A percentile compares a stretch with the other conserved stretches of the same genome.
These are phyloP conservation scores for Trametes villosa DNA, from an alignment of 768 basidiomycete species.

Conservation along the genomic window DNA sequence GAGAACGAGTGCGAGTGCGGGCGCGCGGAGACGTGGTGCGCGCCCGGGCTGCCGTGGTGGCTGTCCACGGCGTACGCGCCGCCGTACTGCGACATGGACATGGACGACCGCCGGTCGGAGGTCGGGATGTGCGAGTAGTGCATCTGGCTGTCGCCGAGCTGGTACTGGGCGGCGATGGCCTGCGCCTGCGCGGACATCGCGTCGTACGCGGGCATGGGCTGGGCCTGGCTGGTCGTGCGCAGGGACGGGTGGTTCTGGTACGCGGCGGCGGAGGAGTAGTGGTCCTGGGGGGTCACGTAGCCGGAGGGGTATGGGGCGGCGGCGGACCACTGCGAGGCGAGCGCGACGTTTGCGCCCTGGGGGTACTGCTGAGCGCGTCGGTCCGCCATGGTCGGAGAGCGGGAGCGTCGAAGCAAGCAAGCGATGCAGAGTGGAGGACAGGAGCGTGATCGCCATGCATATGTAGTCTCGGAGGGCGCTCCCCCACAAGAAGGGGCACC, in stretches of 20 bases:
- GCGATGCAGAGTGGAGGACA: constrained; percentile 22
- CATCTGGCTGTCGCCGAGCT: constrained; percentile 17
- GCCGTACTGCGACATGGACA: constrained; percentile 23
- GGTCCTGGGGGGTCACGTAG: constrained; percentile 21
- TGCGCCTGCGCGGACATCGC: constrained; percentile 25
- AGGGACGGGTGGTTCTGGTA: constrained; percentile 21
- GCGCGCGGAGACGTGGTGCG: constrained; percentile 4
- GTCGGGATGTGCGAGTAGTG: constrained; percentile 25
- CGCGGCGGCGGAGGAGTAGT: constrained; percentile 23
- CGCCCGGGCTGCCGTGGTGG: constrained; percentile 14
- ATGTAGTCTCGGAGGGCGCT: constrained; percentile 26
- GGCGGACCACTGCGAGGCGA: constrained; percentile 22
- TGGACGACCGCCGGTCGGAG: constrained; percentile 24
- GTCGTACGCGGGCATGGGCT: constrained; percentile 19
- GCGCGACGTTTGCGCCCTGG: constrained; percentile 21
- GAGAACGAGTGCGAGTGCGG: constrained; percentile 22
- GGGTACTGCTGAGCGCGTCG: constrained; percentile 26
- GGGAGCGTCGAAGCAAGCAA: constrained; percentile 10
- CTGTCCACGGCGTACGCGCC: constrained; percentile 21
- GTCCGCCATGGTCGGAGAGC: constrained; percentile 26
- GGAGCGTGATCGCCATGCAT: constrained; percentile 25
- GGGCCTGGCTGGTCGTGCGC: constrained; percentile 15
- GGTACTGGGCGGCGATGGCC: constrained; percentile 24
- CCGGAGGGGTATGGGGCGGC: constrained; percentile 19
- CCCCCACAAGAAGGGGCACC: constrained; percentile 8